A percentile compares a stretch with the other conserved stretches of the same genome.
Evolutionary conservation across 73 alveolate genomes (phyloP).

Genomic region (Paramecium octaurelia): DNA sequence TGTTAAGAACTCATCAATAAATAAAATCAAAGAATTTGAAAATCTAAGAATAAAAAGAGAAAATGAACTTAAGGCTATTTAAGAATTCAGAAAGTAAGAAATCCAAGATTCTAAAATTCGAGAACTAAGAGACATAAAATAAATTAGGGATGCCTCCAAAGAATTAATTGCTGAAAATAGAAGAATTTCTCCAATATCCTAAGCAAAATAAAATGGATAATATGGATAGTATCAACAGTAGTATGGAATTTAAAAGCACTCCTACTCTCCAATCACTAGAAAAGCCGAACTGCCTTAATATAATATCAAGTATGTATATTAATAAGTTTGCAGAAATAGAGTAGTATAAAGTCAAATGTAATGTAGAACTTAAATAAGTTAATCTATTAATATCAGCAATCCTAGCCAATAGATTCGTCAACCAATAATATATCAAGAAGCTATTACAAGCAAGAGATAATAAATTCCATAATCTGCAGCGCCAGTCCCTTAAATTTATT

Average conservation of each 20-base stretch:
- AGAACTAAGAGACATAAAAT: neutral
- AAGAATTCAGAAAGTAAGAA: neutral
- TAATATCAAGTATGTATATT: neutral
- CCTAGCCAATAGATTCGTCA: neutral
- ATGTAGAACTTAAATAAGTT: neutral
- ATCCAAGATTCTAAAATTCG: neutral
- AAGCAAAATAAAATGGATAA: neutral
- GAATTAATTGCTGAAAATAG: neutral
- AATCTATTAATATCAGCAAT: neutral
- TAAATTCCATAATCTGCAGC: slow-evolving; percentile 14
- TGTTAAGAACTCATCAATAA: neutral
- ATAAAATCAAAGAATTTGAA: neutral
- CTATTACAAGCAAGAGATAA: neutral
- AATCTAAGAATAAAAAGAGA: neutral
- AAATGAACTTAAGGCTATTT: neutral
- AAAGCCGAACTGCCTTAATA: neutral
- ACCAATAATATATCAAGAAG: neutral
- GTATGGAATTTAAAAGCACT: neutral
- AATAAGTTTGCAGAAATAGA: neutral
- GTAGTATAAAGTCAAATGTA: neutral
- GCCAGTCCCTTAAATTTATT: neutral
- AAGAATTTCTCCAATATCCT: neutral
- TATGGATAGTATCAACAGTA: neutral
- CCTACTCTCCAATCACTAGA: neutral
- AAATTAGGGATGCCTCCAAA: neutral